Evolutionary conservation across 345 rosid species (phyloP).

Genomic region (Pseudoturritis turrita): DNA sequence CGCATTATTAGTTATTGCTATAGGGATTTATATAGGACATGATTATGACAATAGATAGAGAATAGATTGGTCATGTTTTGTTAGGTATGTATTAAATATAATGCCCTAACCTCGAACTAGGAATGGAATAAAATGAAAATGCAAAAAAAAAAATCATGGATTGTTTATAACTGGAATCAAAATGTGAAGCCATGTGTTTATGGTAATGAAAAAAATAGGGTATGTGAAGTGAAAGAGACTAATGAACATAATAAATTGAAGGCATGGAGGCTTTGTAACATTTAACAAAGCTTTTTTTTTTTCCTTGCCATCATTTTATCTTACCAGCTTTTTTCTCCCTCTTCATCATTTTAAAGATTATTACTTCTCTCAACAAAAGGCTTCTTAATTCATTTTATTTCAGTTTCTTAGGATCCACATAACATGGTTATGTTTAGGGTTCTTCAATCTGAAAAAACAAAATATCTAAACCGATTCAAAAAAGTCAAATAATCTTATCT

Average conservation of each 20-base stretch:
- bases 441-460: not conserved
- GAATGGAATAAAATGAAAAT: not conserved
- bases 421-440: not conserved
- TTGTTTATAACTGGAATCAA: not conserved
- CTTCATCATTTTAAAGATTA: not conserved
- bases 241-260: constrained; percentile 6
- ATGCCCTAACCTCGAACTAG: constrained; percentile 1
- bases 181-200: constrained; percentile 11
- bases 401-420: not conserved
- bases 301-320: not conserved
- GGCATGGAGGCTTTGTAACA: constrained; percentile 12
- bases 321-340: not conserved
- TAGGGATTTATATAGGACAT: not conserved
- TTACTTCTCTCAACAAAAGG: not conserved
- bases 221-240: constrained; percentile 24
- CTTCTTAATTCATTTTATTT: not conserved
- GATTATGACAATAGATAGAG: constrained; percentile 22
- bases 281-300: not conserved
- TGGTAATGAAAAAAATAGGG: not conserved
- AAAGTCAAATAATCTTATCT: constrained; percentile 6
- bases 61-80: constrained; percentile 19
- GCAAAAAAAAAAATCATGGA: not conserved
- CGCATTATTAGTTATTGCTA: not conserved
- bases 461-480: not conserved
- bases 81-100: constrained; percentile 23